A percentile compares a stretch with the other conserved stretches of the same genome.
phyloP scores from a whole-genome alignment of 176 grass and related monocot genomes.

The Rhynchospora breviuscula region DNA sequence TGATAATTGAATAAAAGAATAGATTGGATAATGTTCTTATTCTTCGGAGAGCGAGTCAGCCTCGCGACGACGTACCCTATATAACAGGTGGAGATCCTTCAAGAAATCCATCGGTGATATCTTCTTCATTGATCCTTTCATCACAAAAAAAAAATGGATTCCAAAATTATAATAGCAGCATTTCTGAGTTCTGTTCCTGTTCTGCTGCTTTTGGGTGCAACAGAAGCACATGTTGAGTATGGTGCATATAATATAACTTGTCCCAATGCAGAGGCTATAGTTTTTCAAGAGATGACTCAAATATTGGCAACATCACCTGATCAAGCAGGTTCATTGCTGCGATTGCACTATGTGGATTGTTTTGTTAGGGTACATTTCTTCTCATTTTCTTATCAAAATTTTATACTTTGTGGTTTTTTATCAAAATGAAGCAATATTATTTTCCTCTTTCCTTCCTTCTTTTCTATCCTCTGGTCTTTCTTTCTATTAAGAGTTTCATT shows the following conservation, averaged over 20 bases:
- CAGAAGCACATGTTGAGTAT: conserved; percentile 9
- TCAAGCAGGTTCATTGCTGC: conserved; percentile 12
- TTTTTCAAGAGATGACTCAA: conserved; percentile 17
- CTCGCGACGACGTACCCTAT: background rate
- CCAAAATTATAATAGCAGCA: conserved; percentile 6
- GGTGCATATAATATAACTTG: conserved; percentile 23
- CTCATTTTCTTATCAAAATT: background rate
- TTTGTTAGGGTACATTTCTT: conserved; percentile 1
- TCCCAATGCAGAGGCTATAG: conserved; percentile 8
- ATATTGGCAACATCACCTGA: conserved; percentile 15
- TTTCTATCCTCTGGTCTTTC: background rate
- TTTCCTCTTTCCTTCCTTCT: background rate
- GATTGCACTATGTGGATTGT: conserved; percentile 23
- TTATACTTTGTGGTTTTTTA: background rate
- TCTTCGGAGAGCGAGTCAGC: background rate
- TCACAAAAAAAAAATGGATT: conserved; percentile 7
- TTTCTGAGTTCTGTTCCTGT: conserved; percentile 7
- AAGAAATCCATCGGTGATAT: background rate
- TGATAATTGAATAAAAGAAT: conserved; percentile 6
- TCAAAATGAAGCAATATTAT: background rate
- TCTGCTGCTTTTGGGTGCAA: conserved; percentile 7
- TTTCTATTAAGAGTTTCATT: background rate
- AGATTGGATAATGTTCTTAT: conserved; percentile 25
- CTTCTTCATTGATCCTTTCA: background rate
- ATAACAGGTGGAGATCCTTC: background rate